Evolutionary conservation across 1,284 basidiomycete species (phyloP), one percentile per base, ranked within the genome.

Genomic region (Cutaneotrichosporon cavernicola): DNA sequence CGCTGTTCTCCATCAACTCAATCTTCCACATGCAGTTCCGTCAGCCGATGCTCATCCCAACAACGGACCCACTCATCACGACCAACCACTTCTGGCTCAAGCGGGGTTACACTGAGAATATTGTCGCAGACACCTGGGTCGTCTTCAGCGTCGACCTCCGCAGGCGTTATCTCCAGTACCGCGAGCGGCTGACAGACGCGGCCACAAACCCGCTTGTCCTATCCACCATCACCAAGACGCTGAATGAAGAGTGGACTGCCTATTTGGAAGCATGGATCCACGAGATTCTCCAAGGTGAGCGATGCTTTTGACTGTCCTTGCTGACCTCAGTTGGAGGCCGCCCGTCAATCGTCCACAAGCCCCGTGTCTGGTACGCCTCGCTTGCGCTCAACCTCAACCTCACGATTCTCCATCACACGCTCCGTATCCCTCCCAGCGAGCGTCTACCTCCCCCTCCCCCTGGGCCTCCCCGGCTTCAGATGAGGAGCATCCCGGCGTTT

Each of bases 21-120:
- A 72, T 76, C 38, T 76, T 75, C 65, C 71, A 72, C 61, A 74
- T 76, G 72, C 75, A 76, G 65, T 76, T 76, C 65, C 68, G 70
- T 14, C 72, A 72, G 63, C 73, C 73, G 10, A 71, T 76, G 71
- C 67, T 75, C 13, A 75, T 76, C 36, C 60, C 68, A 7, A 69
- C 71, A 30, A 70, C 67, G 6, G 75, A 76, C 52, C 71, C 70
- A 1, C 61, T 76, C n/a, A 63, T 76, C 9, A 65, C 70, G 10
- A 70, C 69, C 1, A 56, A 59, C 62, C 61, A 57, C 9, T 63
- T 68, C 31, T 73, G 69, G 71, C 68, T 73, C 34, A 70, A 73
- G 62, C 64, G 69, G 31, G 63, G 66, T 8, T 60, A 60, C 8
- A 69, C 71, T 5, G 71, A 74, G 46, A 65, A 66, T 11, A 30